These are phyloP conservation scores for Phytophthora europaea DNA, from an alignment of 352 stramenopile species.

Conservation along the genomic window DNA sequence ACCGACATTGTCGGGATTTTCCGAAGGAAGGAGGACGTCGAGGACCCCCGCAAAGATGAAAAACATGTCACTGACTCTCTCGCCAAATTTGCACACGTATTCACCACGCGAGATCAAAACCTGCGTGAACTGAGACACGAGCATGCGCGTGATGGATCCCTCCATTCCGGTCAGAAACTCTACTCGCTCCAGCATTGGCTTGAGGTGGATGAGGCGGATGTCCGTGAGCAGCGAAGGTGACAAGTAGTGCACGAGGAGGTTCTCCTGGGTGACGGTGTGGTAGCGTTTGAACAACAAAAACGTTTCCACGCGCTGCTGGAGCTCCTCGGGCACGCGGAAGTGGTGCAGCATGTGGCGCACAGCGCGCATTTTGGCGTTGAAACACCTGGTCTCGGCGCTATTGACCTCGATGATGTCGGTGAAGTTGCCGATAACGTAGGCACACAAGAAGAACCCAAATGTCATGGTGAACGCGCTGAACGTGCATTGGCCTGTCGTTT, in stretches of 20 bases:
- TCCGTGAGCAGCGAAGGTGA: conserved; percentile 70
- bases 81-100: conserved; percentile 61
- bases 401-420: conserved; percentile 66
- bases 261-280: conserved; percentile 74
- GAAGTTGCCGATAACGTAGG: conserved; percentile 79
- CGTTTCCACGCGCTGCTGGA: conserved; percentile 61
- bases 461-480: conserved; percentile 73
- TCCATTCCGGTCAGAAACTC: conserved; percentile 65
- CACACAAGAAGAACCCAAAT: conserved; percentile 70
- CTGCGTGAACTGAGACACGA: conserved; percentile 73
- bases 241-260: conserved; percentile 60
- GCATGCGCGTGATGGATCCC: conserved; percentile 63
- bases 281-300: conserved; percentile 77
- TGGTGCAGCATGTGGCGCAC: conserved; percentile 62
- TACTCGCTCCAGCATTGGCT: conserved; percentile 73
- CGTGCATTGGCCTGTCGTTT: conserved; percentile 54
- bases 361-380: conserved; percentile 59
- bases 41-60: conserved; percentile 73
- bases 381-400: conserved; percentile 66
- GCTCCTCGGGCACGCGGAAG: conserved; percentile 51
- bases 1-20: background rate
- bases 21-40: conserved; percentile 42
- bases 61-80: conserved; percentile 72
- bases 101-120: conserved; percentile 59
- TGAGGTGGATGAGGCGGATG: conserved; percentile 68